Evolutionary conservation across 345 rosid genomes (phyloP), one percentile per base, ranked within the genome.

Genomic region (Salix udensis): DNA sequence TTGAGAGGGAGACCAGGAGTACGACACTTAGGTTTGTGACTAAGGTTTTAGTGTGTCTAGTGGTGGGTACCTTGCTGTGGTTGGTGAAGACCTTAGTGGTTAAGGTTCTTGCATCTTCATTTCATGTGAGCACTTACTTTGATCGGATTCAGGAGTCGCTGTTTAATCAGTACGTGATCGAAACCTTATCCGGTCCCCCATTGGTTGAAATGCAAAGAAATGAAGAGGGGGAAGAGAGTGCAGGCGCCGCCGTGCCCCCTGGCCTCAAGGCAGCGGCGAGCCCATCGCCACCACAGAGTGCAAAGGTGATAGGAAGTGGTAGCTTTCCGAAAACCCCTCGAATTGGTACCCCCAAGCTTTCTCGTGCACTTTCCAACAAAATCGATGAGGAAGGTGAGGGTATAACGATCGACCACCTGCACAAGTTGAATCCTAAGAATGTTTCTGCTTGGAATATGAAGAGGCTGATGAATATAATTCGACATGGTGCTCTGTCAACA

Each of bases 371-470:
- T 48, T 61, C 84, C 55, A 68, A 40, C 74, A 69, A 65, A 23
- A 37, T 10, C 66, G 72, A 77, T 18, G 78, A 74, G 31, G 84
- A 24, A 19, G 77, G 72, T 8, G 79, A 82, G 7, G 77, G 79
- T 28, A 82, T 82, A 74, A 75, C 79, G 0, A 71, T 82, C 31
- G 79, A 82, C 68, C 81, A 78, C 36, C 67, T 82, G 79, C 84
- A 82, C 72, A 82, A 61, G 31, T 68, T 82, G 77, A 82, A 71
- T 67, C 78, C 75, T 6, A 77, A 70, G 73, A 81, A 81, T 77
- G 81, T 81, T 65, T 77, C 78, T 74, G 84, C 84, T 55, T 81
- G 84, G 84, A 81, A 81, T 74, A 81, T 81, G 84, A 81, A 81
- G 81, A 81, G 84, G 78, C 78, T 81, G 36, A 77, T 81, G 42